Evolutionary conservation across 2,329 filamentous ascomycete genomes (phyloP).

Genomic region (Colletotrichum liriopes): DNA sequence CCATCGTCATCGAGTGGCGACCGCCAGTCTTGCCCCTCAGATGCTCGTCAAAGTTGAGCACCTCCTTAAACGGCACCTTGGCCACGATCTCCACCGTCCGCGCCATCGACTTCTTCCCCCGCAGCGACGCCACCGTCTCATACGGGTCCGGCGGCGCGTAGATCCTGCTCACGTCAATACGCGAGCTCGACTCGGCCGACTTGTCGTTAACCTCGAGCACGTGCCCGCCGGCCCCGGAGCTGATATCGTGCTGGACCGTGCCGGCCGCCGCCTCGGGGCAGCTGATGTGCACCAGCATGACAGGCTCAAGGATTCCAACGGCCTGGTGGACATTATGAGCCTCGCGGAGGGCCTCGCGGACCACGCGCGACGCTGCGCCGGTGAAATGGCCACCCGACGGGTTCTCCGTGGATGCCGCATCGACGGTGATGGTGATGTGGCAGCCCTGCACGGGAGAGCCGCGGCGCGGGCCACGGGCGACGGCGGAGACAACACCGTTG

Average conservation of each 20-base stretch:
- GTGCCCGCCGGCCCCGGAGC: constrained; percentile 79
- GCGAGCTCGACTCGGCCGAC: constrained; percentile 56
- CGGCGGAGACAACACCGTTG: constrained; percentile 86
- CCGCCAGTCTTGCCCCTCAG: constrained; percentile 91
- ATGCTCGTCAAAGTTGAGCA: constrained; percentile 95
- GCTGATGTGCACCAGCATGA: constrained; percentile 91
- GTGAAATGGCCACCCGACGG: constrained; percentile 79
- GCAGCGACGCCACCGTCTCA: constrained; percentile 71
- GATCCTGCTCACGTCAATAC: constrained; percentile 80
- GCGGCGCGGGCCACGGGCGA: constrained; percentile 87
- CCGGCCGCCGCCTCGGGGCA: constrained; percentile 88
- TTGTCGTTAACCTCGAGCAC: constrained; percentile 79
- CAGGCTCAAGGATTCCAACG: constrained; percentile 87
- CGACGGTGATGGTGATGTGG: constrained; percentile 77
- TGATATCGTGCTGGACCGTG: constrained; percentile 86
- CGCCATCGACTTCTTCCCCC: constrained; percentile 64
- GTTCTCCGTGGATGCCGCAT: constrained; percentile 68
- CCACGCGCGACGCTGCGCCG: constrained; percentile 73
- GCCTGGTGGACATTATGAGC: constrained; percentile 65
- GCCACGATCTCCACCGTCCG: constrained; percentile 80
- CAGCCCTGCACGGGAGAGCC: constrained; percentile 86
- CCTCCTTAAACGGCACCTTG: constrained; percentile 93
- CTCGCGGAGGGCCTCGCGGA: constrained; percentile 77
- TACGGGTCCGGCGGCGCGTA: constrained; percentile 93
- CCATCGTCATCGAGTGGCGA: constrained; percentile 74